Percentiles rank a stretch among this genome's conserved stretches.
Conservation (phyloP, 2,329 filamentous ascomycete species). For the Colletotrichum lini region DNA sequence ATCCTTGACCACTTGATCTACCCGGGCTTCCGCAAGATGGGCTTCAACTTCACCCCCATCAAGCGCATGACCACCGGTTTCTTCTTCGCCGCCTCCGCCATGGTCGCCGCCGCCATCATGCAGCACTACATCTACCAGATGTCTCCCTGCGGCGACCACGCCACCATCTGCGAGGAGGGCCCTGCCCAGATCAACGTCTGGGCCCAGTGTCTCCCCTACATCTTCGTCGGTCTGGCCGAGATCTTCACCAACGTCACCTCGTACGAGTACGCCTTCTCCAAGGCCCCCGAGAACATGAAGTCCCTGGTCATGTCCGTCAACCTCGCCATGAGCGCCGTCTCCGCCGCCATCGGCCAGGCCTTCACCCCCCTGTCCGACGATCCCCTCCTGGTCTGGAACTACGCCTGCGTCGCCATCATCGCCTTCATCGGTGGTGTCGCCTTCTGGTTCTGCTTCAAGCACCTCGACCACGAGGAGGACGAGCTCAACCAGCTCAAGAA, state of each 20-base stretch:
- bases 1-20: constrained; percentile 79
- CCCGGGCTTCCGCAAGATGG: constrained; percentile 74
- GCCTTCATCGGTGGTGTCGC: constrained; percentile 72
- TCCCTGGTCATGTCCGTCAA: constrained; percentile 80
- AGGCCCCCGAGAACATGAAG: constrained; percentile 85
- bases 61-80: constrained; percentile 83
- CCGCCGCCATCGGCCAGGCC: constrained; percentile 79
- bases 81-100: constrained; percentile 73
- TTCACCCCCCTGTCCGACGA: constrained; percentile 74
- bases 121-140: constrained; percentile 75
- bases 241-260: constrained; percentile 71
- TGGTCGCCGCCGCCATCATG: constrained; percentile 70
- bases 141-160: constrained; percentile 71
- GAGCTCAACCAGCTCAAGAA: constrained; percentile 73
- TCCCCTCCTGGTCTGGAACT: constrained; percentile 81
- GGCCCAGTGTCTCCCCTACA: constrained; percentile 67
- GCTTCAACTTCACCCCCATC: constrained; percentile 80
- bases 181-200: constrained; percentile 76
- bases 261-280: constrained; percentile 83
- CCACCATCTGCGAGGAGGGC: constrained; percentile 63
- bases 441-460: constrained; percentile 79
- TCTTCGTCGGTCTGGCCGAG: constrained; percentile 66
- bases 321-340: constrained; percentile 79
- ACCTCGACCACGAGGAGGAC: constrained; percentile 79
- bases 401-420: constrained; percentile 73